Base-by-base conservation (phyloP, 169 alveolate species). In the Eimeria maxima region DNA sequence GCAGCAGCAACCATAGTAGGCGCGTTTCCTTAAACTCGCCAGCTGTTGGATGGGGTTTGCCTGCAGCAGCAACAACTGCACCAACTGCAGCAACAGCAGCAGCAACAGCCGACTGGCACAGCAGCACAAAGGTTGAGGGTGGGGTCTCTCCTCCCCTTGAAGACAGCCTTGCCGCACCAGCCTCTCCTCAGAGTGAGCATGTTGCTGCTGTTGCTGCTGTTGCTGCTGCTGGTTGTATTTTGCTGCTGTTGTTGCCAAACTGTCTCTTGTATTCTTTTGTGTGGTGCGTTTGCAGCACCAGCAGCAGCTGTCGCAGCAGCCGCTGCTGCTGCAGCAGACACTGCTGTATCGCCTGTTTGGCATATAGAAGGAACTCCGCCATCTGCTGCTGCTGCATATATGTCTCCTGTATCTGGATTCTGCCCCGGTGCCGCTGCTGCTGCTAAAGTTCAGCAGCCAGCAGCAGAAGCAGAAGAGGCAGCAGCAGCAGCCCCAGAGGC, bases 211-310 rank as follows among this genome's bases (percentile, higher is more conserved):
- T 20, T 60, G 20, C 69, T 20, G 69, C 2, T 60, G 69, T 27
- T 16, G 27, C 8, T 18, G n/a, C n/a, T 60, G 69, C 69, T 60
- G 69, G 27, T 60, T 6, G 18, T 60, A 27, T 60, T 60, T 42
- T 76, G 87, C 60, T 69, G 45, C 80, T 69, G 80, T 69, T 69
- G 5, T 45, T 69, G 80, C 80, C 27, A 45, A 38, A 42, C 33
- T n/a, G n/a, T 6, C 47, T 14, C 33, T 45, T 10, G 63, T 11
- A 11, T 27, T 7, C 42, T 27, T 3, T 33, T 44, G 57, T n/a
- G 87, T 76, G 83, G 20, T 33, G 47, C 83, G 83, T n/a, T 5
- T 13, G 83, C 83, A 78, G 88, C 88, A n/a, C n/a, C n/a, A 78
- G 88, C 50, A 44, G 88, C 88, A 42, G 22, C 86, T 74, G 38